Evolutionary conservation across 163 green algal genomes (phyloP).

Genomic region (Scenedesmus sp.): DNA sequence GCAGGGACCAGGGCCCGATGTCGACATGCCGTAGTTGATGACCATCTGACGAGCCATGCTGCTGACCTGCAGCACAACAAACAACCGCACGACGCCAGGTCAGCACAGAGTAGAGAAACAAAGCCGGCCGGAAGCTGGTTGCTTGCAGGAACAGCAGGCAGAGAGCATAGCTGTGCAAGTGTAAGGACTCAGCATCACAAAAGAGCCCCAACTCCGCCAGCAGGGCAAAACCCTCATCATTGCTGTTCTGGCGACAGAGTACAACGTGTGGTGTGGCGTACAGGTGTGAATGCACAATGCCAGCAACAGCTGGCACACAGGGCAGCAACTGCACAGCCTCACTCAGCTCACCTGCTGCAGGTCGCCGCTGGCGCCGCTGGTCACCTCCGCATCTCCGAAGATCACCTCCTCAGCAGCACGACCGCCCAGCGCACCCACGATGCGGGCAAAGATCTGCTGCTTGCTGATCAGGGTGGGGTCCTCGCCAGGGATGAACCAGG

Average conservation of each 20-base stretch:
- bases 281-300: too few species aligned
- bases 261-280: too few species aligned
- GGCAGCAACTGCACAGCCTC: not conserved
- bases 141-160: not conserved
- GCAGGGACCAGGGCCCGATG: conserved; percentile 95
- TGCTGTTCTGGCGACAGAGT: too few species aligned
- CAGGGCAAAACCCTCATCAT: too few species aligned
- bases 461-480: conserved; percentile 97
- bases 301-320: not conserved
- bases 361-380: conserved; percentile 91
- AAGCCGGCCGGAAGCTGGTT: not conserved
- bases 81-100: not conserved
- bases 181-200: too few species aligned
- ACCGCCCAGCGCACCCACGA: conserved; percentile 95
- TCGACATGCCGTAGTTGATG: conserved; percentile 99
- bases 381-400: conserved; percentile 86
- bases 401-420: conserved; percentile 96
- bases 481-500: conserved; percentile 97
- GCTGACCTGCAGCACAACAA: conserved; percentile 71
- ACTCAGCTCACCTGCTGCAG: conserved; percentile 84
- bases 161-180: too few species aligned
- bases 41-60: conserved; percentile 98
- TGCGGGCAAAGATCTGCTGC: conserved; percentile 96
- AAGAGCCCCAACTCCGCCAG: too few species aligned
- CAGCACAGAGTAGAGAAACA: not conserved